These are phyloP conservation scores for Yamadazyma scolyti DNA, from an alignment of 805 yeast species.

Conservation along the genomic window DNA sequence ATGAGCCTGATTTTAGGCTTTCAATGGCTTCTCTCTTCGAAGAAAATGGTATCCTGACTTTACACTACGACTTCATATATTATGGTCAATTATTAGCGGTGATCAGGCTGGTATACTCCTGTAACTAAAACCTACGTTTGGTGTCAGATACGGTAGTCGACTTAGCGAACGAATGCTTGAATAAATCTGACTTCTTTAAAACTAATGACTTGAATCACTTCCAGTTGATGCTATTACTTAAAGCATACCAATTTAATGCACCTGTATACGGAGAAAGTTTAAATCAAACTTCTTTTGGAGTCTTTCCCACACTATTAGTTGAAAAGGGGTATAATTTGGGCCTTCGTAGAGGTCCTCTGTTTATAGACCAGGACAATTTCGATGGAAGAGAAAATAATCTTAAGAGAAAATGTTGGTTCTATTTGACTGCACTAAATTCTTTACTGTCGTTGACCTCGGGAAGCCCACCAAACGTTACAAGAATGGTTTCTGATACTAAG, in stretches of 20 bases:
- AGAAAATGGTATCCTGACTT: conserved; percentile 25
- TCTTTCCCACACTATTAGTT: conserved; percentile 48
- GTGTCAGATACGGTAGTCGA: conserved; percentile 19
- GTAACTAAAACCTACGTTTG: conserved; percentile 1
- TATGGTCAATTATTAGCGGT: conserved; percentile 30
- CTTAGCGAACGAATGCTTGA: conserved; percentile 31
- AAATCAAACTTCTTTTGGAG: conserved; percentile 58
- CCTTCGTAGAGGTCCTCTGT: conserved; percentile 60
- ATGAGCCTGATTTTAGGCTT: conserved; percentile 48
- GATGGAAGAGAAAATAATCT: conserved; percentile 20
- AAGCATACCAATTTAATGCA: conserved; percentile 44
- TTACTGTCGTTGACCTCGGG: conserved; percentile 22
- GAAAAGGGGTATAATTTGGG: conserved; percentile 69
- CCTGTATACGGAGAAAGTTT: conserved; percentile 55
- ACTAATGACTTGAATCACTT: conserved; percentile 46
- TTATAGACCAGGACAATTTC: conserved; percentile 16
- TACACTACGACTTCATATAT: no score
- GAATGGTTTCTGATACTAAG: conserved; percentile 22
- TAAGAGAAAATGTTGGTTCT: conserved; percentile 33
- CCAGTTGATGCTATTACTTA: conserved; percentile 50
- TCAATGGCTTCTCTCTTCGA: conserved; percentile 17
- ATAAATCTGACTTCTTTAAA: conserved; percentile 25
- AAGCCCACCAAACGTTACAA: conserved; percentile 23
- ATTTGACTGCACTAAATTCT: conserved; percentile 21
- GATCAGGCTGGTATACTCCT: conserved; percentile 17